Evolutionary conservation across 768 basidiomycete genomes (phyloP).

Genomic region (Suillus fuscotomentosus): DNA sequence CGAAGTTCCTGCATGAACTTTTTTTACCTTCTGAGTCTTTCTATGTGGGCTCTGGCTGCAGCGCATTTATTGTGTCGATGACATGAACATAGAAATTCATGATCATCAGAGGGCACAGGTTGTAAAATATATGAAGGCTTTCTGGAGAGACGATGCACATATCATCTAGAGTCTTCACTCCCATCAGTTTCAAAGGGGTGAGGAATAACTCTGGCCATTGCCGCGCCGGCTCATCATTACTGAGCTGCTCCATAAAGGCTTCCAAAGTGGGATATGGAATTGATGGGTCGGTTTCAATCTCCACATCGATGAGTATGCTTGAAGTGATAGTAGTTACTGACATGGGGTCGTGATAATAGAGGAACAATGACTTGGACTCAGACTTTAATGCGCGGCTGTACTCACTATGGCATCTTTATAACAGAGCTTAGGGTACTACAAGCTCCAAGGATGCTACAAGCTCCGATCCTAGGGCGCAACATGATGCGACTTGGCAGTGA

Average conservation of each 20-base stretch:
- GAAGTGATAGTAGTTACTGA: neutral
- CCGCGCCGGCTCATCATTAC: neutral
- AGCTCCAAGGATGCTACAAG: no score
- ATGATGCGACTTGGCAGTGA: no score
- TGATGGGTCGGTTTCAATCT: neutral
- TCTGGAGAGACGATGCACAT: slow-evolving; percentile 5
- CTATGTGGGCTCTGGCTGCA: neutral
- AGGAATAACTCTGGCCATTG: slow-evolving; percentile 2
- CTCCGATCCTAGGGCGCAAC: no score
- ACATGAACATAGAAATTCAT: slow-evolving; percentile 10
- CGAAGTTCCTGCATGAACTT: no score
- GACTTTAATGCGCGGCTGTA: no score
- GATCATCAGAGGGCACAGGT: slow-evolving; percentile 6
- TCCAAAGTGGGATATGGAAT: slow-evolving; percentile 1
- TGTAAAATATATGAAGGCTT: slow-evolving; percentile 1
- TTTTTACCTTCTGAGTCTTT: no score
- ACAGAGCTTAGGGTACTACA: no score
- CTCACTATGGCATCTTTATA: no score
- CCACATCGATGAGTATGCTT: slow-evolving; percentile 1
- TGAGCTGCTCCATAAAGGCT: slow-evolving; percentile 1
- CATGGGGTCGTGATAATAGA: neutral
- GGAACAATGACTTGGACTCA: neutral
- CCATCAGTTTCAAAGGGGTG: slow-evolving; percentile 1
- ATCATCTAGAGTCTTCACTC: slow-evolving; percentile 5
- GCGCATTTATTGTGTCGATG: neutral